Conservation (phyloP, 2,329 filamentous ascomycete genomes). For the Coniochaeta hoffmannii region DNA sequence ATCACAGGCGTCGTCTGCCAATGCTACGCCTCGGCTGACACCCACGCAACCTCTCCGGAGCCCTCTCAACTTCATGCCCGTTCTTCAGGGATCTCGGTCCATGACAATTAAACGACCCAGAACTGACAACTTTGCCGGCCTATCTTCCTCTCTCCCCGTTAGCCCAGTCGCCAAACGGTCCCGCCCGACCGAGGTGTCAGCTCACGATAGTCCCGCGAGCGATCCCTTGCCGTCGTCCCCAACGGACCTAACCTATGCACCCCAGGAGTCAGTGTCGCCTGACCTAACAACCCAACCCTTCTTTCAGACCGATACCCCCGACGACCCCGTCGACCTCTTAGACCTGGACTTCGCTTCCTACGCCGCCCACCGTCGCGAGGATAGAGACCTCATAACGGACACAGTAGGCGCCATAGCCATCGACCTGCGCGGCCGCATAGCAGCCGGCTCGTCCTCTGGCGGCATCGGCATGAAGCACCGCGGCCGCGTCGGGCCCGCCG, state of each 20-base stretch:
- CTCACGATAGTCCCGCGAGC: conserved; percentile 12
- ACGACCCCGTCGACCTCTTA: not conserved
- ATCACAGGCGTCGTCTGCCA: not conserved
- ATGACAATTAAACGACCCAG: not conserved
- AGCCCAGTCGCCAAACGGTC: not conserved
- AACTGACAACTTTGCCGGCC: not conserved
- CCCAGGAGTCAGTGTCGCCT: too few relatives aligned
- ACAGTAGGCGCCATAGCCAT: conserved; percentile 95
- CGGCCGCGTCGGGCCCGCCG: conserved; percentile 85
- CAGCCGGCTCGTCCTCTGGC: conserved; percentile 90
- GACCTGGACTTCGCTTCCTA: conserved; percentile 4
- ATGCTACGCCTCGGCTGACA: conserved; percentile 4
- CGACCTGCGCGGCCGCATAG: conserved; percentile 78
- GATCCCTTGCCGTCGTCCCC: not conserved
- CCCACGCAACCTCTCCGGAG: conserved; percentile 5
- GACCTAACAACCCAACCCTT: not conserved
- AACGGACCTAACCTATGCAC: too few relatives aligned
- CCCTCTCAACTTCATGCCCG: conserved; percentile 11
- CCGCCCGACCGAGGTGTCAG: conserved; percentile 1
- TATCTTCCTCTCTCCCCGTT: not conserved
- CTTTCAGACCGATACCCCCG: not conserved
- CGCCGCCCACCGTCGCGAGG: conserved; percentile 10
- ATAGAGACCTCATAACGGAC: conserved; percentile 69
- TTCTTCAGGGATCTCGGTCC: not conserved
- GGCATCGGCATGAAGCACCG: conserved; percentile 98